Percentiles rank a stretch among this genome's conserved stretches.
These are phyloP conservation scores for Salix udensis DNA, from an alignment of 345 rosid species.

Conservation along the genomic window DNA sequence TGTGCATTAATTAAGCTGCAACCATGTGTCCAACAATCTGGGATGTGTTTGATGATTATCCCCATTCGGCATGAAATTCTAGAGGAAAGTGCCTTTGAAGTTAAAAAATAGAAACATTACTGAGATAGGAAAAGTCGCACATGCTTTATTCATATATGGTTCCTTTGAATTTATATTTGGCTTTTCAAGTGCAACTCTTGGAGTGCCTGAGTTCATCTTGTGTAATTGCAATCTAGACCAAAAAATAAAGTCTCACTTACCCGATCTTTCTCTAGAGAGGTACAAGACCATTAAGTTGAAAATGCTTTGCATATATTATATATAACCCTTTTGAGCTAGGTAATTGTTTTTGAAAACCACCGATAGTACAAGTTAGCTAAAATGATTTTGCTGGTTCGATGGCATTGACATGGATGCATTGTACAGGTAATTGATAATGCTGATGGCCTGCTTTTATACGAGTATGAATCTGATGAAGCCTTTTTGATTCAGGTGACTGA, in stretches of 20 bases:
- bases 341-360: background rate
- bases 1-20: too few species aligned
- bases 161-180: too few species aligned
- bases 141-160: too few species aligned
- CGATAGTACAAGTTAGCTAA: background rate
- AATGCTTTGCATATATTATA: background rate
- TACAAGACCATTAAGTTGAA: background rate
- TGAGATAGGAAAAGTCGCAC: too few species aligned
- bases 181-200: background rate
- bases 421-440: background rate
- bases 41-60: too few species aligned
- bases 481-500: conserved; percentile 7
- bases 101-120: too few species aligned
- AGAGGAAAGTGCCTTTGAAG: too few species aligned
- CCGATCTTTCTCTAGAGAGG: background rate
- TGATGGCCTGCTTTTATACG: background rate
- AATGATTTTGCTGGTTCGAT: background rate
- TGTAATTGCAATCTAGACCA: background rate
- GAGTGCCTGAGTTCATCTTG: background rate
- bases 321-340: background rate
- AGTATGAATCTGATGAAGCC: background rate
- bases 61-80: too few species aligned
- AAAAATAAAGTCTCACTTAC: background rate
- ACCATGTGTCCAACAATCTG: too few species aligned
- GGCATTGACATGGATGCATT: background rate